Evolutionary conservation across 495 filamentous ascomycete species (phyloP).

Genomic region (Aspergillus diversus): DNA sequence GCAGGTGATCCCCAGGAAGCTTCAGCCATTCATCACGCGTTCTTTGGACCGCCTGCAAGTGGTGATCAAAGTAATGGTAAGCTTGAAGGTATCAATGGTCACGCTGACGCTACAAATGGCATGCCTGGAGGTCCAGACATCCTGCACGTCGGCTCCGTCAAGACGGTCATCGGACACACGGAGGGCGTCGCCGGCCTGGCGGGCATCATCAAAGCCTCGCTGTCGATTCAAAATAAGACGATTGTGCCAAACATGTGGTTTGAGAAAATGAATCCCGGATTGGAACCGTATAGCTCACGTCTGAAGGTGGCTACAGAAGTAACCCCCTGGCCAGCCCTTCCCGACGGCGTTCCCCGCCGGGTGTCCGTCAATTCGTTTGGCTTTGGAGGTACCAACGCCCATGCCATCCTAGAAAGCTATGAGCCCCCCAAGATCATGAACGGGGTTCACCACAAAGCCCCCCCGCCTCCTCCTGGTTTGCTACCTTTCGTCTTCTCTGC

Average conservation of each 20-base stretch:
- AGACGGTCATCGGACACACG: slow-evolving; percentile 56
- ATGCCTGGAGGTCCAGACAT: too few relatives aligned
- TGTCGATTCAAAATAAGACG: slow-evolving; percentile 50
- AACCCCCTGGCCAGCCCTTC: slow-evolving; percentile 22
- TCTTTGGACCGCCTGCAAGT: slow-evolving; percentile 27
- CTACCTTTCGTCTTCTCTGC: not conserved
- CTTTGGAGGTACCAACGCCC: slow-evolving; percentile 67
- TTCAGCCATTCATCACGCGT: slow-evolving; percentile 35
- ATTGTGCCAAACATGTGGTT: slow-evolving; percentile 66
- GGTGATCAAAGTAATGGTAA: not conserved
- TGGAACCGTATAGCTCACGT: slow-evolving; percentile 35
- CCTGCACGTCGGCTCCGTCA: slow-evolving; percentile 54
- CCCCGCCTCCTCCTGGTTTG: not conserved
- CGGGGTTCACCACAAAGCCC: slow-evolving; percentile 31
- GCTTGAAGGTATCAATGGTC: too few relatives aligned
- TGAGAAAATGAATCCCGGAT: slow-evolving; percentile 51
- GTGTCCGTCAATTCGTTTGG: slow-evolving; percentile 53
- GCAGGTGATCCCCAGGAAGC: slow-evolving; percentile 49
- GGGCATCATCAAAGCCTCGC: slow-evolving; percentile 34
- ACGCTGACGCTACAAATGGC: too few relatives aligned
- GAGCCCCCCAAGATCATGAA: slow-evolving; percentile 26
- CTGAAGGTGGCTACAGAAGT: slow-evolving; percentile 33
- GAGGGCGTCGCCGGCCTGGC: slow-evolving; percentile 65
- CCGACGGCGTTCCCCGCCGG: slow-evolving; percentile 27
- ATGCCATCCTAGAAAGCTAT: slow-evolving; percentile 60